These are phyloP conservation scores for Hanseniaspora lindneri DNA, from an alignment of 805 yeast species.

Conservation along the genomic window DNA sequence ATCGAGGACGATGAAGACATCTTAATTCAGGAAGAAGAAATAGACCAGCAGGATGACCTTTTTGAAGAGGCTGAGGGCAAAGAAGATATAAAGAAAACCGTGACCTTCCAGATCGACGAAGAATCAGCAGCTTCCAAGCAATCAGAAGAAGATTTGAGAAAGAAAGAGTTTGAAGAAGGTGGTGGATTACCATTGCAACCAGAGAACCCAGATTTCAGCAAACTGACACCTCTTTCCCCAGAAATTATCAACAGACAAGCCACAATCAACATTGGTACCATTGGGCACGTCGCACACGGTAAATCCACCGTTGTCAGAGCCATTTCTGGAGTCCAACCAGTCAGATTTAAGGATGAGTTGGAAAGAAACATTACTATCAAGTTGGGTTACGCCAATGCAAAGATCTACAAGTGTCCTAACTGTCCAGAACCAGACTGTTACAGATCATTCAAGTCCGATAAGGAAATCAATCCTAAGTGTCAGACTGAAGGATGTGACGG, in stretches of 20 bases:
- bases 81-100: slow-evolving; percentile 50
- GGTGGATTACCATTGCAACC: slow-evolving; percentile 98
- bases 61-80: slow-evolving; percentile 25
- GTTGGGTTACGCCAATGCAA: slow-evolving; percentile 97
- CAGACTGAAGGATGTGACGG: slow-evolving; percentile 80
- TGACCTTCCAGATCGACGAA: slow-evolving; percentile 58
- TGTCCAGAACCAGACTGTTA: slow-evolving; percentile 94
- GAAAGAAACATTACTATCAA: slow-evolving; percentile 98
- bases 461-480: slow-evolving; percentile 89
- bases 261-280: slow-evolving; percentile 94
- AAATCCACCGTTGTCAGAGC: slow-evolving; percentile 89
- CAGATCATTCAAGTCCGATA: slow-evolving; percentile 85
- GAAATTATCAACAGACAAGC: slow-evolving; percentile 98
- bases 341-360: slow-evolving; percentile 95
- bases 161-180: slow-evolving; percentile 88
- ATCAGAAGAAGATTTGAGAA: slow-evolving; percentile 66
- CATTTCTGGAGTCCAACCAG: slow-evolving; percentile 97
- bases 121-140: slow-evolving; percentile 42
- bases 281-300: slow-evolving; percentile 94
- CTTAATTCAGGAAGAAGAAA: slow-evolving; percentile 28
- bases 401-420: slow-evolving; percentile 80
- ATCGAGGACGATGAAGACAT: slow-evolving; percentile 25
- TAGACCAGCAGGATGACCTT: slow-evolving; percentile 29
- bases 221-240: slow-evolving; percentile 77
- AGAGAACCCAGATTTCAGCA: slow-evolving; percentile 67